Evolutionary conservation across 768 basidiomycete genomes (phyloP), one percentile per base, ranked within the genome.

Genomic region (Russula vinacea): DNA sequence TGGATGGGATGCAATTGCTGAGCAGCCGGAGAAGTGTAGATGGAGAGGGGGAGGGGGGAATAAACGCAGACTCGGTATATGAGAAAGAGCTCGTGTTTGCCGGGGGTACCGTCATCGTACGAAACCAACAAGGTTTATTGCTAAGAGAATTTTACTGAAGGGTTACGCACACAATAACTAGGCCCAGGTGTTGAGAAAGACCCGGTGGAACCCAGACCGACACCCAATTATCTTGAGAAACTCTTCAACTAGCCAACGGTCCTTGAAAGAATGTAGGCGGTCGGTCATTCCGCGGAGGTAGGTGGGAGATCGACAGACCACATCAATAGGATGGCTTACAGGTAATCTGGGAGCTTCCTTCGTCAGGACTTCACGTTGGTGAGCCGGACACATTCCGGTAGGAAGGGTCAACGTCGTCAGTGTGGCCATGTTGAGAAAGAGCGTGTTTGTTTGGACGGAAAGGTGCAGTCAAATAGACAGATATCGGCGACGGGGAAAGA

Each of bases 1-100:
- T 19, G 50, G 62, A 58, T 58, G 65, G 50, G 56, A 57, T 19
- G 55, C 22, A 17, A 51, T 65, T 17, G 39, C 51, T 2, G 35
- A 40, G 35, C 24, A 39, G 35, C 50, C 56, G 10, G 55, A 63
- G 32, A 56, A 50, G 19, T 51, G 54, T 6, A 42, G 16, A 24
- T 62, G 50, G n/a, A n/a, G n/a, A n/a, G n/a, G 40, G 56, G 42
- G 49, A 10, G 26, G 11, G 35, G 32, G 39, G 54, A 29, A 56
- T 58, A 47, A 33, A 26, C 51, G 37, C 6, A 58, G 51, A 11
- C 57, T 58, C 5, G 19, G 49, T 37, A 47, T 53, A 17, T 45
- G 56, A 19, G 62, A 16, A 19, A 45, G 32, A 53, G 22, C n/a
- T 51, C 32, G n/a, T 29, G n/a, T n/a, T 39, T 16, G 22, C n/a